Base-by-base conservation (phyloP, 441 rosid species). In the Erysimum pusillum region DNA sequence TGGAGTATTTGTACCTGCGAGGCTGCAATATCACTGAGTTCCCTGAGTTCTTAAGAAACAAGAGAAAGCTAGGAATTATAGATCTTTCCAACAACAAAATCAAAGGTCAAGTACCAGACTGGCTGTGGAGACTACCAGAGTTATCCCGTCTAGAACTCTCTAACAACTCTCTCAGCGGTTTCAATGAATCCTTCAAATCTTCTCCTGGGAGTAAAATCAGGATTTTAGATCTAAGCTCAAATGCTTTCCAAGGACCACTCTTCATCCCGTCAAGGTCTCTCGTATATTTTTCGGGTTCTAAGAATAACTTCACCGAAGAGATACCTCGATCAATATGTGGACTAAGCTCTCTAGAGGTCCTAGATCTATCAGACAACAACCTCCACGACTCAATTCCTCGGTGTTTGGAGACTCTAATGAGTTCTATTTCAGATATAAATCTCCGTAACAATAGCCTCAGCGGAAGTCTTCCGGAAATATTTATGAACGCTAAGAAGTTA, bases 131-230 rank as follows among this genome's bases (percentile, higher is more conserved):
- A n/a, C n/a, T n/a, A n/a, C n/a, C n/a, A n/a, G n/a, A n/a, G n/a
- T n/a, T n/a, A n/a, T n/a, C n/a, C n/a, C n/a, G n/a, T 88, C 90
- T 90, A 3, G 69, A 83, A 71, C 82, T 88, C 39, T 86, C 90
- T 0, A 32, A n/a, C 0, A 90, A 90, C 63, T 52, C n/a, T 9
- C n/a, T 52, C 63, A 57, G 51, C 20, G 10, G 20, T 15, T 46
- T 46, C n/a, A 42, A 13, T 1, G 15, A n/a, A 42, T 42, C 46
- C 13, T 41, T 41, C 13, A 42, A 42, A 1, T 14, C 5, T 42
- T 3, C 6, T 3, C 4, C 0, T 11, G 15, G 6, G 6, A 42
- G 15, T 42, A 11, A 42, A n/a, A 6, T 42, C 46, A 0, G 3
- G 6, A 11, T 4, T 4, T 1, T 42, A 42, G n/a, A 42, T 42